Conservation (phyloP, 768 basidiomycete species). For the Leccinum sublutescens region DNA sequence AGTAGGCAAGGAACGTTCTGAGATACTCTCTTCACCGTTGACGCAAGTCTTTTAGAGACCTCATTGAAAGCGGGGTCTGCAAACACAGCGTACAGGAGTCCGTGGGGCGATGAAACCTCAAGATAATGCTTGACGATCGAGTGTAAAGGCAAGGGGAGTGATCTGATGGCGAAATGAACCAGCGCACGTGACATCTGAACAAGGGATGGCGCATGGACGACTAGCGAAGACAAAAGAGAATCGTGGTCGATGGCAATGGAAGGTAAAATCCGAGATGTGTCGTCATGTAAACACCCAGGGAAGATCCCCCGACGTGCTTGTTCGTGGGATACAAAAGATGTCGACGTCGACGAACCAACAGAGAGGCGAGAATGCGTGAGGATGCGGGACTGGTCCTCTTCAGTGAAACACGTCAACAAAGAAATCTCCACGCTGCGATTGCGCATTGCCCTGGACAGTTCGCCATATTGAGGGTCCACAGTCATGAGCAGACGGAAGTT, state of each 20-base stretch:
- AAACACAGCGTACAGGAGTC: conserved; percentile 19
- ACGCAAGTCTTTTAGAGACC: conserved; percentile 11
- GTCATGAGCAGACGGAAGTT: conserved; percentile 94
- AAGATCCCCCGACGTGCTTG: conserved; percentile 27
- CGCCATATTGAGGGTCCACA: conserved; percentile 87
- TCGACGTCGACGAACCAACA: conserved; percentile 2
- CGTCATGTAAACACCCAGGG: background rate
- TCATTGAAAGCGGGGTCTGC: conserved; percentile 16
- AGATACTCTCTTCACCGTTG: conserved; percentile 13
- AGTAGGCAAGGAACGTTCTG: conserved; percentile 6
- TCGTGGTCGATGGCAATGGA: conserved; percentile 49
- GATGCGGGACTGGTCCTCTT: conserved; percentile 49
- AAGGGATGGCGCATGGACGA: conserved; percentile 41
- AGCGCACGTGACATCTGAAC: conserved; percentile 18
- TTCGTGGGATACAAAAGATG: conserved; percentile 19
- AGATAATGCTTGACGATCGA: conserved; percentile 27
- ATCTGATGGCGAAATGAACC: conserved; percentile 29
- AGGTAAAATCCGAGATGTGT: conserved; percentile 21
- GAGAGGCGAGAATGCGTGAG: conserved; percentile 53
- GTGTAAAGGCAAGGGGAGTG: conserved; percentile 11
- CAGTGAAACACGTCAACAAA: conserved; percentile 36
- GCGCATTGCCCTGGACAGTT: conserved; percentile 96
- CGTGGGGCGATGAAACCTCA: conserved; percentile 5
- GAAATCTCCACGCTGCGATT: conserved; percentile 92
- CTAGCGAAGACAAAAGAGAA: conserved; percentile 41